phyloP scores from a whole-genome alignment of 768 basidiomycete genomes.

The Hygrocybe punicea region DNA sequence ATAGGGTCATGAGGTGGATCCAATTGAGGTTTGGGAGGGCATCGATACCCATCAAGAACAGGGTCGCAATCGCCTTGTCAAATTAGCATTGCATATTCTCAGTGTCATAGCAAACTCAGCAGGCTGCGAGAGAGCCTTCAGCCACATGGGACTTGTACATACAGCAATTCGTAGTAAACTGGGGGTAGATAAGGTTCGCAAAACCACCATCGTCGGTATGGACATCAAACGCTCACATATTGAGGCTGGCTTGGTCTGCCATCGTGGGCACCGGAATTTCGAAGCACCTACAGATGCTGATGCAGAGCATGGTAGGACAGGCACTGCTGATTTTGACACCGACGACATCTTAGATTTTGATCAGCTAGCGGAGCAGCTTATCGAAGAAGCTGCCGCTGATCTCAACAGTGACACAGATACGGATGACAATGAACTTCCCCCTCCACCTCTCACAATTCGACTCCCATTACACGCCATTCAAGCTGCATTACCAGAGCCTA shows the following conservation, averaged over 20 bases:
- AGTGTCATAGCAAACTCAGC: slow-evolving; percentile 29
- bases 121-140: slow-evolving; percentile 27
- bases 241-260: slow-evolving; percentile 12
- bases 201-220: slow-evolving; percentile 18
- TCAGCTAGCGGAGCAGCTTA: neutral
- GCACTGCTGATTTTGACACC: neutral
- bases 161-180: slow-evolving; percentile 14
- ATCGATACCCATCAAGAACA: neutral
- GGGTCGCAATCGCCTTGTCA: slow-evolving; percentile 10
- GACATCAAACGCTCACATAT: slow-evolving; percentile 18
- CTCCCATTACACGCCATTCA: neutral
- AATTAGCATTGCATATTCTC: slow-evolving; percentile 25
- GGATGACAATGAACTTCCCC: neutral
- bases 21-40: slow-evolving; percentile 1
- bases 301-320: neutral
- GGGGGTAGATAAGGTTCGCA: slow-evolving; percentile 18
- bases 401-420: neutral
- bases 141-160: slow-evolving; percentile 24
- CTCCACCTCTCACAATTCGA: neutral
- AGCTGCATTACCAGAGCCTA: neutral
- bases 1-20: slow-evolving; percentile 4
- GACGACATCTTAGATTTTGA: neutral
- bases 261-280: slow-evolving; percentile 7
- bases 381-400: neutral
- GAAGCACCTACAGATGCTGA: neutral